Evolutionary conservation across 257 asterid genomes (phyloP), one percentile per base, ranked within the genome.

Genomic region (Solanum clarkiae): DNA sequence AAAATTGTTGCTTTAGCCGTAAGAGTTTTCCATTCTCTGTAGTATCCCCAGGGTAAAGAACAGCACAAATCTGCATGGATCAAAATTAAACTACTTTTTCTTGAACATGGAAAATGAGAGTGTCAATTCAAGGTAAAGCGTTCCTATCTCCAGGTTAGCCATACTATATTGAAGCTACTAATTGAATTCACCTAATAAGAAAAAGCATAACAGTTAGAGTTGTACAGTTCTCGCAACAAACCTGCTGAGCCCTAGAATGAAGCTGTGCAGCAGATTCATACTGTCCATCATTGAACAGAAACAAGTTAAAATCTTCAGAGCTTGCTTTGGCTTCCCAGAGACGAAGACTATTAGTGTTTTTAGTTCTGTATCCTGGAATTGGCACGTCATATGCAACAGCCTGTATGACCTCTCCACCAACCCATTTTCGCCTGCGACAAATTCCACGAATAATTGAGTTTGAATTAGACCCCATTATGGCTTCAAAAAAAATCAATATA

Each of bases 311-410:
- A 92, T 97, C 99, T 79, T 85, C 91, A 55, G 98, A 91, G 86
- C 92, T 87, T 84, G 99, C 98, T 94, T 93, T 92, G 89, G 99
- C 99, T 56, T 97, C 98, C 99, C 99, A 97, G 84, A 97, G 97
- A 47, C 99, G 97, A 87, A 97, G 99, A 84, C 98, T 92, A 86
- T 92, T 97, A 63, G 99, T 95, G 89, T 97, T 95, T 90, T 94
- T 97, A 82, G 99, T 97, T 91, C 92, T 97, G 90, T 94, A 97
- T 86, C 99, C 99, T 87, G 99, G 99, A 91, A 97, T 94, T n/a
- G 99, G 99, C 59, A 97, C 98, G 92, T 97, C 99, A 88, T 95
- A 97, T 84, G 98, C 98, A 89, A 95, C 84, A 86, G 99, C 98
- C 89, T 97, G 98, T 87, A 95, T 59, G 87, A 94, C 95, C 93